A percentile compares a stretch with the other conserved stretches of the same genome.
phyloP scores from a whole-genome alignment of 306 rosid species.

The Trifolium repens region DNA sequence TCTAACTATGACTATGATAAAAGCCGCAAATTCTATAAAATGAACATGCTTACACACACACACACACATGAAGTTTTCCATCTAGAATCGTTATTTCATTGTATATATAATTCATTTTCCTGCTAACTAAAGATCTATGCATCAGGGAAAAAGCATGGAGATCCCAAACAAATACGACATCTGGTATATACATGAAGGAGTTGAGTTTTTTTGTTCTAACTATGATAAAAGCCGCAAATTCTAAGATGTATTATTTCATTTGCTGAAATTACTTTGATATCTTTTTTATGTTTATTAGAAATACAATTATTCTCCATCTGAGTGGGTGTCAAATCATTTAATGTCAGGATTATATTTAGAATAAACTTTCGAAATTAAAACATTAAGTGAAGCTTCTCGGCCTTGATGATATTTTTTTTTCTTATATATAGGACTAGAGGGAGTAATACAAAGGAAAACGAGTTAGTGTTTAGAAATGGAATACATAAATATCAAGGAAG shows the following conservation, averaged over 20 bases:
- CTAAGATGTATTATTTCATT: not conserved
- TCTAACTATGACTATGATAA: not conserved
- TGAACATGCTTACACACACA: not conserved
- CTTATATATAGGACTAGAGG: not conserved
- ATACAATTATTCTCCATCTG: not conserved
- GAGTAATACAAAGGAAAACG: not conserved
- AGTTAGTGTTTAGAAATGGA: not conserved
- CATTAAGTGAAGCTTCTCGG: slow-evolving; percentile 1
- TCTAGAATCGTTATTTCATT: slow-evolving; percentile 6
- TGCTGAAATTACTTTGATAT: slow-evolving; percentile 3
- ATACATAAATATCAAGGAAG: not conserved
- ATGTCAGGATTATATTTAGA: slow-evolving; percentile 4
- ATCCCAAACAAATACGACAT: slow-evolving; percentile 14
- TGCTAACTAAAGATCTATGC: slow-evolving; percentile 4
- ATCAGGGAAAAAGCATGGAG: slow-evolving; percentile 18
- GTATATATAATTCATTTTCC: slow-evolving; percentile 1
- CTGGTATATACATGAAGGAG: not conserved
- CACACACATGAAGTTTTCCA: slow-evolving; percentile 25
- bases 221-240: not conserved
- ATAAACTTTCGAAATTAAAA: not conserved
- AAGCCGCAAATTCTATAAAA: not conserved
- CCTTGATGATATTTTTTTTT: not conserved
- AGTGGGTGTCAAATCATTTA: not conserved
- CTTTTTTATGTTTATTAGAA: not conserved
- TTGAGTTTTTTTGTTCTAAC: not conserved